Conservation (phyloP, 1,284 basidiomycete genomes). For the Sporisorium exsertum region DNA sequence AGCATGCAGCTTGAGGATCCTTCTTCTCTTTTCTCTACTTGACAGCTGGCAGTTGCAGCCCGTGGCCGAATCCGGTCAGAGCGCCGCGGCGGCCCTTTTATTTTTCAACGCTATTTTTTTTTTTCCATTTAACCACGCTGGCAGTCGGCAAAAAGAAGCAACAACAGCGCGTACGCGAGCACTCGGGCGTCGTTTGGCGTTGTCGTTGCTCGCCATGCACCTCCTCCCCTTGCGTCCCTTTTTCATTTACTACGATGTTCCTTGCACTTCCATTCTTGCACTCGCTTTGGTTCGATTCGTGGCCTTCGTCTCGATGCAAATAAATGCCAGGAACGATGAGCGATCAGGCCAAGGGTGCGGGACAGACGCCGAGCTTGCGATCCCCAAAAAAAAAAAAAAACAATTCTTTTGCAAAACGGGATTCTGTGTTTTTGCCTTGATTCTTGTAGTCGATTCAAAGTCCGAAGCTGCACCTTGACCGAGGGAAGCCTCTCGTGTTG, state of each 20-base stretch:
- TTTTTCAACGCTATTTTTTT: background rate
- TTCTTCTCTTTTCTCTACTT: constrained; percentile 3
- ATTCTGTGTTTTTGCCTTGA: too few relatives aligned
- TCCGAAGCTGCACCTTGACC: background rate
- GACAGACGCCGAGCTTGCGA: too few relatives aligned
- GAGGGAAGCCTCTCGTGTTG: background rate
- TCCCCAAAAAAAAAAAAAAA: too few relatives aligned
- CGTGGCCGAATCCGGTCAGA: background rate
- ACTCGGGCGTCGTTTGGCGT: background rate
- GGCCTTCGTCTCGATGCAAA: background rate
- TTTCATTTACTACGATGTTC: too few relatives aligned
- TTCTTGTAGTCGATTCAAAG: background rate
- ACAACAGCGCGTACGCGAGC: too few relatives aligned
- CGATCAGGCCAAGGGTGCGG: background rate
- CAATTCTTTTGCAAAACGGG: too few relatives aligned
- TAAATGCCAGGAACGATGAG: background rate
- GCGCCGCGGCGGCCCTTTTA: background rate
- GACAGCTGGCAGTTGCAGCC: constrained; percentile 17
- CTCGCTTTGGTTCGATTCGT: too few relatives aligned
- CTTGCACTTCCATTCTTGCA: too few relatives aligned
- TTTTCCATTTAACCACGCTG: constrained; percentile 4
- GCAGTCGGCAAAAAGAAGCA: background rate
- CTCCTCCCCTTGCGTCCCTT: background rate
- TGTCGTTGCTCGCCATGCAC: background rate
- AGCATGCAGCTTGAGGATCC: background rate